Base-by-base conservation (phyloP, 2,329 filamentous ascomycete genomes). In the Aureobasidium sp. region DNA sequence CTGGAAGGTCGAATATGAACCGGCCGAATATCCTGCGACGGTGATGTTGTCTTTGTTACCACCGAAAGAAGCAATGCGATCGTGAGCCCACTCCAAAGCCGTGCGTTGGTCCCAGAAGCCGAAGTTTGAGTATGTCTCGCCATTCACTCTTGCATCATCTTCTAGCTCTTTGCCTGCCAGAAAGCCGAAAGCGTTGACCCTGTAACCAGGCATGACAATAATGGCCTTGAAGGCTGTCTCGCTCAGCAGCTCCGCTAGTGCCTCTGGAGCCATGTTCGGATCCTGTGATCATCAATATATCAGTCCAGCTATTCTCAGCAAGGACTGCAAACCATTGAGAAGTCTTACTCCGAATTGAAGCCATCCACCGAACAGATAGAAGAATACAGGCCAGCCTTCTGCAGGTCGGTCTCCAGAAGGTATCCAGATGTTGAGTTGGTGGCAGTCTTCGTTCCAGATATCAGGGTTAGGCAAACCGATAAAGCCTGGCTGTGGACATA, bases 91-190 rank as follows among this genome's bases (percentile, higher is more conserved):
- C 68, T 84, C 80, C 8, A 84, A 70, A 1, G 82, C 82, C 27
- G 78, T 67, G 12, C 82, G 73, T 65, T 83, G 81, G 62, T 84
- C 82, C 81, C 81, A 83, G 70, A 84, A 82, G 3, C 82, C 82
- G 31, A 78, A 72, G 61, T 84, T 84, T 1, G 78, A 77, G 2
- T 73, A 69, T 0, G 73, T 71, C 37, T 78, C 75, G 1, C 73
- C 68, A 14, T 67, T 69, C 1, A 66, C 64, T 3, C 70, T 67
- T 4, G 77, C 75, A 53, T 81, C 78, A 2, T 71, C 68, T 39
- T 73, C 69, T 3, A 84, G 66, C 64, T 83, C 80, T 2, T 71
- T 64, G 1, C 78, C 78, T 24, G 80, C 77, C 1, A 85, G 72
- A 67, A 84, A 85, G 0, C 82, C 82, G 57, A 84, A 78, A 1